Evolutionary conservation across 2,329 filamentous ascomycete species (phyloP).

Genomic region (Pseudocercospora macadamiae): DNA sequence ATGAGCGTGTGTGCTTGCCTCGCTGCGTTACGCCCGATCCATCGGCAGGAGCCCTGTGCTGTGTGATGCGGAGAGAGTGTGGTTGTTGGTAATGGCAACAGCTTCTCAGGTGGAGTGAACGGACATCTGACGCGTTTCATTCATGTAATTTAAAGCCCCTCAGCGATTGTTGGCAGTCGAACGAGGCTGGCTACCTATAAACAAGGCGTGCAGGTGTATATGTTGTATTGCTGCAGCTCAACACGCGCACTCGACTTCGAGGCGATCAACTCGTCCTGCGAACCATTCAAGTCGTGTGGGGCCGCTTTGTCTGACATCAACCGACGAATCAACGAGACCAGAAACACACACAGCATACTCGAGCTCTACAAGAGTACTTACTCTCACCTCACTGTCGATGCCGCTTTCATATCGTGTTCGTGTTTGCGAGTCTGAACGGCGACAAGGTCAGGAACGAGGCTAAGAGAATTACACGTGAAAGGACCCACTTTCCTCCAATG

Average conservation of each 20-base stretch:
- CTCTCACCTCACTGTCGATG: not conserved
- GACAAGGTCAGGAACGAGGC: not conserved
- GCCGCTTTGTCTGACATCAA: not conserved
- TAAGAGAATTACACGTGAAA: not conserved
- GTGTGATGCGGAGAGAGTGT: not conserved
- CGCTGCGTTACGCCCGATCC: too few relatives aligned
- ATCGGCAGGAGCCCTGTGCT: too few relatives aligned
- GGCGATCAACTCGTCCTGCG: not conserved
- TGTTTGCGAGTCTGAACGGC: too few relatives aligned
- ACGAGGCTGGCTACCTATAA: not conserved
- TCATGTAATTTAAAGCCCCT: not conserved
- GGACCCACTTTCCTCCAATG: not conserved
- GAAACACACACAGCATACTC: not conserved
- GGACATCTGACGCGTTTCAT: not conserved
- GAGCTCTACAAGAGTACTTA: not conserved
- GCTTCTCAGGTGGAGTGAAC: too few relatives aligned
- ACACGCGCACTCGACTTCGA: not conserved
- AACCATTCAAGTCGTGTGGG: not conserved
- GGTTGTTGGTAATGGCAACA: not conserved
- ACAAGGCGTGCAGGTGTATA: not conserved
- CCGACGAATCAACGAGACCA: not conserved
- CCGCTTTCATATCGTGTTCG: too few relatives aligned
- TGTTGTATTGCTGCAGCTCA: not conserved
- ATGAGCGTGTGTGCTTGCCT: too few relatives aligned
- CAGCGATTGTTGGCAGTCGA: not conserved